Percentiles rank a stretch among this genome's conserved stretches.
Evolutionary conservation across 2,329 filamentous ascomycete species (phyloP).

Genomic region (Aspergillus nomiae): DNA sequence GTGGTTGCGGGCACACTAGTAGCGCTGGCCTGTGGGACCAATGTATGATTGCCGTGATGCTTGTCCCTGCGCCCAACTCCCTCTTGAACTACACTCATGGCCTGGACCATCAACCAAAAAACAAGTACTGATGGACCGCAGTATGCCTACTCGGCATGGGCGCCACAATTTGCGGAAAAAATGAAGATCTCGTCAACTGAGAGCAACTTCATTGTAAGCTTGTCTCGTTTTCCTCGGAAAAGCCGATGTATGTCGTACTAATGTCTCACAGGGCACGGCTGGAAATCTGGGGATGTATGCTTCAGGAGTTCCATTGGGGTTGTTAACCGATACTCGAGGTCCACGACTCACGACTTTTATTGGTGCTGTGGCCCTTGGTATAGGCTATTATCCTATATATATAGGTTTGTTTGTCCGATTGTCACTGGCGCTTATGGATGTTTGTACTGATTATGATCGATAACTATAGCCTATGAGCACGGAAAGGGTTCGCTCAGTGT

Average conservation of each 20-base stretch:
- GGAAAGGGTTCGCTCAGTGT: conserved; percentile 62
- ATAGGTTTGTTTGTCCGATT: conserved; percentile 42
- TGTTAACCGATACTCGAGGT: conserved; percentile 81
- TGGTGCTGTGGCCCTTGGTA: conserved; percentile 70
- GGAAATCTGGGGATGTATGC: conserved; percentile 84
- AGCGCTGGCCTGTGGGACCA: conserved; percentile 87
- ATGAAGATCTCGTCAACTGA: conserved; percentile 88
- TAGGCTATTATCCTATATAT: conserved; percentile 86
- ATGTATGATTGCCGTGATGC: conserved; percentile 57
- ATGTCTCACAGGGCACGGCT: conserved; percentile 50
- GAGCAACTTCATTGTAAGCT: conserved; percentile 80
- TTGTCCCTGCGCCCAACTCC: conserved; percentile 9
- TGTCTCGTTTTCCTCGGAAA: conserved; percentile 4
- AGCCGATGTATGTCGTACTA: conserved; percentile 24
- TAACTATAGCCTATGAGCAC: conserved; percentile 66
- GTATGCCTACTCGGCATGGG: conserved; percentile 99
- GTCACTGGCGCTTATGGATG: background rate
- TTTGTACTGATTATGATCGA: conserved; percentile 13
- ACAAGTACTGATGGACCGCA: conserved; percentile 43
- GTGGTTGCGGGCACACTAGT: conserved; percentile 83
- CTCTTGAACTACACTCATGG: background rate
- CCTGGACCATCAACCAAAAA: background rate
- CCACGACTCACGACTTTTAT: conserved; percentile 76
- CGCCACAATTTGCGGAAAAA: conserved; percentile 87
- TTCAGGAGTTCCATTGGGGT: conserved; percentile 82